phyloP scores from a whole-genome alignment of 768 basidiomycete genomes.

The Gyrodon lividus region DNA sequence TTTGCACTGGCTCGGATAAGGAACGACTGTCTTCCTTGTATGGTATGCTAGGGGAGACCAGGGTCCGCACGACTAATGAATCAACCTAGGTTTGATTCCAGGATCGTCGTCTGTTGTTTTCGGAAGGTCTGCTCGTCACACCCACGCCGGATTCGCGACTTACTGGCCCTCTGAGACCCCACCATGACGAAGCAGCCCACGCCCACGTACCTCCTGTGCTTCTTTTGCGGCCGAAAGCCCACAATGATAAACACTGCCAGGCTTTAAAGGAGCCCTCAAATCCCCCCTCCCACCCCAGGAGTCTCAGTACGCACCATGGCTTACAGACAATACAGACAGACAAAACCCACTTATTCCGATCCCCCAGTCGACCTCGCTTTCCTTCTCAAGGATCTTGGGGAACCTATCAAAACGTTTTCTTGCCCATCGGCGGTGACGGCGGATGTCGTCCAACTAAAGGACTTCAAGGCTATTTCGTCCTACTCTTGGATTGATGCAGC shows the following conservation, averaged over 20 bases:
- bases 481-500: conserved; percentile 47
- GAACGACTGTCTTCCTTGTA: too few relatives aligned
- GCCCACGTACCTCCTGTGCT: too few relatives aligned
- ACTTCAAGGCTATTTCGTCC: conserved; percentile 44
- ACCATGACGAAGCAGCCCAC: too few relatives aligned
- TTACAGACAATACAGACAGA: neutral
- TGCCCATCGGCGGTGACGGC: neutral
- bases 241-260: neutral
- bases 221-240: neutral
- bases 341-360: neutral
- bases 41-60: too few relatives aligned
- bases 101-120: too few relatives aligned
- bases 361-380: neutral
- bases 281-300: neutral
- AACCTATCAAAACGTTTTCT: neutral
- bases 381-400: conserved; percentile 6
- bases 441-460: conserved; percentile 24
- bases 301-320: neutral
- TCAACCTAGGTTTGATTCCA: too few relatives aligned
- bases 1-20: too few relatives aligned
- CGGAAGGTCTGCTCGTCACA: too few relatives aligned
- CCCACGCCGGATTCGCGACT: too few relatives aligned
- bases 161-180: too few relatives aligned
- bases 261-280: neutral
- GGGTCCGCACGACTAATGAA: too few relatives aligned